Evolutionary conservation across 169 alveolate genomes (phyloP).

Genomic region (Plasmodium berghei): DNA sequence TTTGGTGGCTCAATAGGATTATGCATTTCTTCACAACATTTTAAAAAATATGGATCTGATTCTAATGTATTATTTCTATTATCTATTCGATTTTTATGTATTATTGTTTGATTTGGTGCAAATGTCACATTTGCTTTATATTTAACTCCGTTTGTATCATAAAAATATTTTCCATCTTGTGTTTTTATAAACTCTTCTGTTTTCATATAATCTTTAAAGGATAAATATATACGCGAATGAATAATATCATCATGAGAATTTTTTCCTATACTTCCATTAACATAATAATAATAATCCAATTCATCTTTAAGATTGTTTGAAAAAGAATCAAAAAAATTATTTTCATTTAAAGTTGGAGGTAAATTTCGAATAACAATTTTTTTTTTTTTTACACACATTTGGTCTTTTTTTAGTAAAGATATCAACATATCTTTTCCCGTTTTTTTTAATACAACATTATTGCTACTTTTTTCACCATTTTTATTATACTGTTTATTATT

Average conservation of each 20-base stretch:
- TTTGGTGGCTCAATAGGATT: conserved; percentile 25
- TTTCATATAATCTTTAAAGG: conserved; percentile 75
- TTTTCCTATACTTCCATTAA: conserved; percentile 49
- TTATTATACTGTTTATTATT: neutral
- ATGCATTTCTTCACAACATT: conserved; percentile 74
- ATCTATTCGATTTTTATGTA: conserved; percentile 54
- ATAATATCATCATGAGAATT: conserved; percentile 43
- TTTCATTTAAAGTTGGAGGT: conserved; percentile 77
- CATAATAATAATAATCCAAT: conserved; percentile 76
- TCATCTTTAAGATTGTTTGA: conserved; percentile 69
- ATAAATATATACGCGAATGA: conserved; percentile 72
- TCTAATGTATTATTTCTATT: conserved; percentile 67
- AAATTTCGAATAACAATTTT: conserved; percentile 66
- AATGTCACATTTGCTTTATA: conserved; percentile 60
- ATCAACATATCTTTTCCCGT: conserved; percentile 43
- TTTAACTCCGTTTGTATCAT: conserved; percentile 53
- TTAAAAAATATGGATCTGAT: conserved; percentile 69
- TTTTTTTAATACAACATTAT: conserved; percentile 8
- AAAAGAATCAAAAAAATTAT: conserved; percentile 66
- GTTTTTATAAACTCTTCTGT: conserved; percentile 69
- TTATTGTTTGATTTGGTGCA: conserved; percentile 71
- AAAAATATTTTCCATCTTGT: conserved; percentile 70
- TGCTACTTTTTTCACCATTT: conserved; percentile 22
- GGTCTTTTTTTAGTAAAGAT: conserved; percentile 47
- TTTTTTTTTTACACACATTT: conserved; percentile 41